A percentile compares a stretch with the other conserved stretches of the same genome.
Conservation (phyloP, 202 grass and related monocot genomes). For the Bolboschoenoplectus hybrid region DNA sequence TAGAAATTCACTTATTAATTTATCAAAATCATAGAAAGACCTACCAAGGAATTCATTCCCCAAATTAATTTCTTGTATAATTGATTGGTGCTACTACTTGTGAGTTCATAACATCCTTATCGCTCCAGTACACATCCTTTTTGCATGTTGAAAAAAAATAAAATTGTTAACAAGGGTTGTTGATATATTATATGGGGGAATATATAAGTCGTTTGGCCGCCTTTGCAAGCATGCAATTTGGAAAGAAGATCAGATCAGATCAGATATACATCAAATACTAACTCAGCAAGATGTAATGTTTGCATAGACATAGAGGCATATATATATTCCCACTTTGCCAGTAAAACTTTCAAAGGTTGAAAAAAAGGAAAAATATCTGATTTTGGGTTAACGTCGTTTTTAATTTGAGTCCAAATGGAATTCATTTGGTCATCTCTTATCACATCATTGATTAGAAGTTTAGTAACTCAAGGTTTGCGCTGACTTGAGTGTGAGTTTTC, state of each 20-base stretch:
- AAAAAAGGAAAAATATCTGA: conserved; percentile 7
- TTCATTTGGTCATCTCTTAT: conserved; percentile 8
- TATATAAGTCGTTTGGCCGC: neutral
- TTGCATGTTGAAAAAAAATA: neutral
- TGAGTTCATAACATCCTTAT: conserved; percentile 8
- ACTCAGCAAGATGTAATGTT: conserved; percentile 33
- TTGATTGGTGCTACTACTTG: conserved; percentile 16
- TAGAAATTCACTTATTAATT: neutral
- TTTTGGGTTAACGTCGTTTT: neutral
- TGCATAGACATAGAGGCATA: neutral
- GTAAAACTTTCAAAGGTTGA: neutral
- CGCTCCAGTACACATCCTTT: neutral
- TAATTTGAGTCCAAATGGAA: neutral
- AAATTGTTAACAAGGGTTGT: neutral
- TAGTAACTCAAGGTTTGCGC: neutral
- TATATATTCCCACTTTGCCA: neutral
- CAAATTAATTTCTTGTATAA: neutral
- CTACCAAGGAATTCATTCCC: neutral
- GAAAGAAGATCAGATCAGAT: neutral
- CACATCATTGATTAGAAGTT: neutral
- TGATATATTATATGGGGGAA: neutral
- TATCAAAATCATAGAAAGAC: neutral
- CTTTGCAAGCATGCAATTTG: neutral
- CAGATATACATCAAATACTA: neutral
- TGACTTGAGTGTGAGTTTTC: neutral